Base-by-base conservation (phyloP, 192 early-diverging fungal genomes). In the Gamsiella multidivaricata region DNA sequence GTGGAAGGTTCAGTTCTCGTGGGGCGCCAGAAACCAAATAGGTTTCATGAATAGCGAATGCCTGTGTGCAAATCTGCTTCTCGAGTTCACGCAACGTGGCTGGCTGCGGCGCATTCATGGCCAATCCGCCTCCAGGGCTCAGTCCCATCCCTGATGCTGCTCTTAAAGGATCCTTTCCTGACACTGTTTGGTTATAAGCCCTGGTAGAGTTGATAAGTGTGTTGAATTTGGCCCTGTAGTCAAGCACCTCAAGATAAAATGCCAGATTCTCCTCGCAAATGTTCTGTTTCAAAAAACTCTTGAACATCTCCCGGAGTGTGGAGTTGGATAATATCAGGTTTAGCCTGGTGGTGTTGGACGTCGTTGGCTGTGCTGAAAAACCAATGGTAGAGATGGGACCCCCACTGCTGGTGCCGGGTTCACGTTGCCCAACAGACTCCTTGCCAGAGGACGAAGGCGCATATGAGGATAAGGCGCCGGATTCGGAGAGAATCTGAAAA, bases 201-300 rank as follows among this genome's bases (percentile, higher is more conserved):
- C 54, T 51, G 2, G 65, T 64, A 12, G 65, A 64, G n/a, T 68
- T 63, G 37, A 78, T 69, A 15, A 78, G 54, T 0, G 74, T 52
- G 17, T 68, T 61, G 28, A 78, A 78, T 37, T 52, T 61, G 47
- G 34, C 22, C 36, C 84, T 83, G 64, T 88, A 89, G n/a, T 76
- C 61, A 31, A 88, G 54, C 0, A 83, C 84, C 32, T 94, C 91
- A 11, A 86, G 66, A 76, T 87, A 87, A 54, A 92, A 94, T 12
- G 87, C 65, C 42, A 91, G 70, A 53, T 94, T 94, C 45, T 94
- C 92, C 56, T 91, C 85, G 55, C 90, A 92, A 49, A 89, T 89
- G 50, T 90, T 91, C 23, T 82, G 74, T n/a, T 83, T 78, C 43
- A 90, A 76, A 69, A 91, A 92, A 25, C 76, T 83, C 69, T 86